Evolutionary conservation across 164 flowering plant genomes (phyloP).

Genomic region (Tetrastigma voinierianum): DNA sequence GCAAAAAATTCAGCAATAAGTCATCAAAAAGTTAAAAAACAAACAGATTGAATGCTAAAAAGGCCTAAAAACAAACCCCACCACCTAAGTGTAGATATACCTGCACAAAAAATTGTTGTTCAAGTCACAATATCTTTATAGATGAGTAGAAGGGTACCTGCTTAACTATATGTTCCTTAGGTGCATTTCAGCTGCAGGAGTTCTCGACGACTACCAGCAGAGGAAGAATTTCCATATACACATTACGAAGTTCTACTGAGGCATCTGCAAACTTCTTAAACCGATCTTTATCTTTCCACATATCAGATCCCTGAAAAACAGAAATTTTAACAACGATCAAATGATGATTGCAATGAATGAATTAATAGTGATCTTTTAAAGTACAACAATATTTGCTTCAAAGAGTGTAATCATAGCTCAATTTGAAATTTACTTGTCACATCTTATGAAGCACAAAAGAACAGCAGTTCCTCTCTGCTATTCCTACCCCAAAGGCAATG

Average conservation of each 20-base stretch:
- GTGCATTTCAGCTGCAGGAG: conserved; percentile 79
- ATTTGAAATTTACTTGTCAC: too few species aligned
- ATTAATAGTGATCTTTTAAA: not conserved
- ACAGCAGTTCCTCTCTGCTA: too few species aligned
- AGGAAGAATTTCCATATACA: conserved; percentile 65
- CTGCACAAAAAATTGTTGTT: not conserved
- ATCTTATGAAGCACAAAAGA: too few species aligned
- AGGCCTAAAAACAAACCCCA: too few species aligned
- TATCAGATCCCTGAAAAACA: conserved; percentile 66
- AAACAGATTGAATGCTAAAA: too few species aligned
- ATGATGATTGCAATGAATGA: not conserved
- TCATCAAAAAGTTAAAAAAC: too few species aligned
- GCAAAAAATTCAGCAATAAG: too few species aligned
- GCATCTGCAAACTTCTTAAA: conserved; percentile 76
- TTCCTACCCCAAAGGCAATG: too few species aligned
- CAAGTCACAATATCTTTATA: not conserved
- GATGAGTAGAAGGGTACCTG: conserved; percentile 38
- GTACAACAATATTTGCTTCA: not conserved
- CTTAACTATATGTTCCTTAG: conserved; percentile 56
- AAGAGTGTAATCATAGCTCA: not conserved
- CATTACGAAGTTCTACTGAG: conserved; percentile 78
- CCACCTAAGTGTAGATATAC: too few species aligned
- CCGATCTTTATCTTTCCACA: conserved; percentile 71
- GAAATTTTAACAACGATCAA: conserved; percentile 2
- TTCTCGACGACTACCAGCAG: conserved; percentile 53